phyloP scores from a whole-genome alignment of 345 rosid species.

The Eucalyptus erythrocorys region DNA sequence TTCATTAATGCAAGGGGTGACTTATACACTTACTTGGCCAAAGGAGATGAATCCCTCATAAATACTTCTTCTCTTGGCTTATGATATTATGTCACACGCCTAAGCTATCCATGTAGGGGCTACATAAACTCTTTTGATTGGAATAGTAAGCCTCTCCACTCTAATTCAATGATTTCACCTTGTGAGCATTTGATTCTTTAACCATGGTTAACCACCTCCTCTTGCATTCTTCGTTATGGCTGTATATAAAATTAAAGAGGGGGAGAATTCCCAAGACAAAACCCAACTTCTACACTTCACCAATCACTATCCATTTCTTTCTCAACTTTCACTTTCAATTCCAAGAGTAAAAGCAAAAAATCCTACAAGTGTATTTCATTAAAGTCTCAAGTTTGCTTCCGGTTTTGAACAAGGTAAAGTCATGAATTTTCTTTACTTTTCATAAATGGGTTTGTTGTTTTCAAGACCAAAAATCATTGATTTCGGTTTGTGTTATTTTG shows the following conservation, averaged over 20 bases:
- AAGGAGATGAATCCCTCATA: no score
- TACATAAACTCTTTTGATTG: no score
- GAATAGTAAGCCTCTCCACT: rapidly evolving
- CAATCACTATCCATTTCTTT: rapidly evolving
- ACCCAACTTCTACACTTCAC: rapidly evolving
- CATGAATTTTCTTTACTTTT: neutral
- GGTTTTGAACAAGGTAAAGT: neutral
- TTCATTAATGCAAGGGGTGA: no score
- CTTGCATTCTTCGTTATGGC: neutral
- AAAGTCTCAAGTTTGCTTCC: rapidly evolving
- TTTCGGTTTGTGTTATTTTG: rapidly evolving
- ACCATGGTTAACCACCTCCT: neutral
- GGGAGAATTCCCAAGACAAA: neutral
- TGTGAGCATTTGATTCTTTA: no score
- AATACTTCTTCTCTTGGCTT: no score
- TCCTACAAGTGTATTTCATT: neutral
- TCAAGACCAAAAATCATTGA: neutral
- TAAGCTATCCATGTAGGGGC: no score
- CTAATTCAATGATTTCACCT: no score
- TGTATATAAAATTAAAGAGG: neutral
- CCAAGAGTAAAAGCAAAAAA: neutral
- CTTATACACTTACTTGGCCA: no score
- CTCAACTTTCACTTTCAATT: neutral
- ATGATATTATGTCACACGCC: rapidly evolving
- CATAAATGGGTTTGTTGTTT: neutral